These are phyloP conservation scores for Hypoxylon sp. DNA, from an alignment of 2,329 filamentous ascomycete genomes.

Conservation along the genomic window DNA sequence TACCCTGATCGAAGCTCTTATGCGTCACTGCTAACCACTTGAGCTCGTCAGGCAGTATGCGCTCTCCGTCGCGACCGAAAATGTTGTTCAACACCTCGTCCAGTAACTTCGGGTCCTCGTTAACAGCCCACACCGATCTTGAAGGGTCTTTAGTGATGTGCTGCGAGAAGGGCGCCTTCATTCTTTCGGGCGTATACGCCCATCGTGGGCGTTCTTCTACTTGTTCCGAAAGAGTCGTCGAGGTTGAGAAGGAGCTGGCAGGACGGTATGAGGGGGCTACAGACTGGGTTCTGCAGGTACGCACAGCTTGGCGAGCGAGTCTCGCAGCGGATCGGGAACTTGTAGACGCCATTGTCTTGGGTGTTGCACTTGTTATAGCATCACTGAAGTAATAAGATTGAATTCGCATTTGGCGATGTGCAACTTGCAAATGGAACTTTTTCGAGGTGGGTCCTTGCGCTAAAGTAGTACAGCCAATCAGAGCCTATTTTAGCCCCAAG, in stretches of 20 bases:
- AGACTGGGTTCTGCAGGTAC: conserved; percentile 49
- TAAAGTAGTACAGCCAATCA: conserved; percentile 34
- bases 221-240: conserved; percentile 35
- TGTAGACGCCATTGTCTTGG: conserved; percentile 55
- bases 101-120: conserved; percentile 79
- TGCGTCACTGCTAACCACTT: conserved; percentile 98
- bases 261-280: conserved; percentile 32
- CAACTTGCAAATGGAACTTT: conserved; percentile 32
- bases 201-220: conserved; percentile 70
- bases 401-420: conserved; percentile 25
- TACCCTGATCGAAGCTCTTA: conserved; percentile 97
- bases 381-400: conserved; percentile 21
- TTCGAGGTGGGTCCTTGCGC: conserved; percentile 34
- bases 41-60: conserved; percentile 86
- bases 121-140: conserved; percentile 75
- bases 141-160: conserved; percentile 69
- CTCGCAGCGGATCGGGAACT: conserved; percentile 54
- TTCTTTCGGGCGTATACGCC: conserved; percentile 77
- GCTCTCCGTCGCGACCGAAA: conserved; percentile 79
- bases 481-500: conserved; percentile 2
- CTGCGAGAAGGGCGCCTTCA: conserved; percentile 78
- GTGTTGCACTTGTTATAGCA: conserved; percentile 34
- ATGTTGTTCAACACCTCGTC: conserved; percentile 84
- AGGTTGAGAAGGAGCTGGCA: conserved; percentile 49
- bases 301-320: conserved; percentile 55